Base-by-base conservation (phyloP, 2,329 filamentous ascomycete genomes). In the Penicillium italicum region DNA sequence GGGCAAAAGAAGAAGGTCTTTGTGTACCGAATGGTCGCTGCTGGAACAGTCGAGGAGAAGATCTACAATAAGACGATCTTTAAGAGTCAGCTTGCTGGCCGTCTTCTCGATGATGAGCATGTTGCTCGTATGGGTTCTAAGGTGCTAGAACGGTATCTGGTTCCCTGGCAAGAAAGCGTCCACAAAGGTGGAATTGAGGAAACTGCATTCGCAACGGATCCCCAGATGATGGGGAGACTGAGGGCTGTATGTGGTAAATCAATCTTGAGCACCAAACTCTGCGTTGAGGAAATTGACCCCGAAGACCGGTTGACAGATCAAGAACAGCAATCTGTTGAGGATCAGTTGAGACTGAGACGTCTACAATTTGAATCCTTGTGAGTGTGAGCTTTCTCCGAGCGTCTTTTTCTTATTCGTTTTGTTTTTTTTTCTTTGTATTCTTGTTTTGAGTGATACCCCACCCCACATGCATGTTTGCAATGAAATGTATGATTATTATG, bases 21-120 rank as follows among this genome's bases (percentile, higher is more conserved):
- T 67, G 91, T 97, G 1, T 97, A 97, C 73, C 87, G 88, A 18
- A 85, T 97, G 59, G 77, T 91, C 26, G 78, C 85, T 11, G 89
- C 85, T 2, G 91, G 91, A 1, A 94, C 91, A 0, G 91, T 88
- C 62, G 91, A 97, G 69, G 83, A 87, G 38, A 80, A 81, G 10
- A 76, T 95, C 44, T 85, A 91, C 63, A 88, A 90, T 70, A 85
- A 84, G 58, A 81, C 86, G 1, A 77, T 95, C 1, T 96, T 91
- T 81, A 97, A 97, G 72, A 86, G 81, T 31, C 89, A 94, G 68
- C 79, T 97, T 42, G 84, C 90, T 4, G 84, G 83, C 37, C 84
- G 90, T 14, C 89, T 96, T 1, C 87, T 97, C 4, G 92, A 97
- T 73, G 86, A 90, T 69, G 90, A 88, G 73, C 90, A 90, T 47